A percentile compares a stretch with the other conserved stretches of the same genome.
Conservation (phyloP, 192 early-diverging fungal species). For the Linnemannia elongata region DNA sequence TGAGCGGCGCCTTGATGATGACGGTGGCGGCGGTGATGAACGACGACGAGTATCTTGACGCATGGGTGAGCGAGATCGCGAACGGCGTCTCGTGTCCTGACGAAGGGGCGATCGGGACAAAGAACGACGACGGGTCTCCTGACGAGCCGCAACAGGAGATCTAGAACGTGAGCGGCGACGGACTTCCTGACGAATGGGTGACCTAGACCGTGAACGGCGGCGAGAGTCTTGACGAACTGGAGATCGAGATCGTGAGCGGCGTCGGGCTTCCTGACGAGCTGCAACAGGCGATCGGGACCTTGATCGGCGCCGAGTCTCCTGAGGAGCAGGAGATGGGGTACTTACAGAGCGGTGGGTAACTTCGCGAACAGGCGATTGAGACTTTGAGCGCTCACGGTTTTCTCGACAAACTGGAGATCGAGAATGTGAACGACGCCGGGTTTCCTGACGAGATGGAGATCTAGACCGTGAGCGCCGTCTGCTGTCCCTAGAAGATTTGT, state of each 20-base stretch:
- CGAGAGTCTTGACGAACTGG: neutral
- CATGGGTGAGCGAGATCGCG: neutral
- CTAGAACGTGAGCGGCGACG: neutral
- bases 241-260: conserved; percentile 9
- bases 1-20: neutral
- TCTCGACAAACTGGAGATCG: conserved; percentile 15
- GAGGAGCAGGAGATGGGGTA: conserved; percentile 14
- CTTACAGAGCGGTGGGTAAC: neutral
- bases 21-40: neutral
- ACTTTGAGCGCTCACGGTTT: conserved; percentile 7
- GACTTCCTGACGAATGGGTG: neutral
- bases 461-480: conserved; percentile 15
- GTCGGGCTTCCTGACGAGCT: neutral
- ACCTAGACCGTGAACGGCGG: neutral
- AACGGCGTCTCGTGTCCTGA: neutral
- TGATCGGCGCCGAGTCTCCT: neutral
- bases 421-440: conserved; percentile 16
- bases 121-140: neutral
- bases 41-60: neutral
- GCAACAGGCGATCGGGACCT: conserved; percentile 6
- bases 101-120: conserved; percentile 6
- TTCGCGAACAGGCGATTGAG: neutral
- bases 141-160: neutral
- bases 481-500: neutral
- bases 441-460: conserved; percentile 3